Conservation (phyloP, 768 basidiomycete species). For the Panus rudis region DNA sequence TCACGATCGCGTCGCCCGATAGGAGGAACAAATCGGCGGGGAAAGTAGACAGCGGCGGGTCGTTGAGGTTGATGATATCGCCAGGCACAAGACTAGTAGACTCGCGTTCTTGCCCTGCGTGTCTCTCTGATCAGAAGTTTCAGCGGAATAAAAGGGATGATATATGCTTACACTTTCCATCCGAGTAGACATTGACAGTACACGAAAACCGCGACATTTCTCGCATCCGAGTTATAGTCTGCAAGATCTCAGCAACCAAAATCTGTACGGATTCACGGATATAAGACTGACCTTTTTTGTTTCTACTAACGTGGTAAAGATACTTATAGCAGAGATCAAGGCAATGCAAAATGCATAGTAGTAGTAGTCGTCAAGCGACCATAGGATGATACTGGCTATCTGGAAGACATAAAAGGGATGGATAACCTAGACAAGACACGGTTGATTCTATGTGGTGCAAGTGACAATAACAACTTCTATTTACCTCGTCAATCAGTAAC, state of each 20-base stretch:
- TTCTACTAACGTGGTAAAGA: conserved; percentile 81
- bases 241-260: conserved; percentile 5
- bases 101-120: conserved; percentile 59
- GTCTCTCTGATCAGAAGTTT: not conserved
- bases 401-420: conserved; percentile 99
- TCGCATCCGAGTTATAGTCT: conserved; percentile 91
- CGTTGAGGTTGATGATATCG: conserved; percentile 86
- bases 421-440: conserved; percentile 52
- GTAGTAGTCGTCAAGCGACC: conserved; percentile 93
- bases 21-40: conserved; percentile 91
- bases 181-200: conserved; percentile 58
- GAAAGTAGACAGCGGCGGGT: conserved; percentile 61
- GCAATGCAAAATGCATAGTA: conserved; percentile 98
- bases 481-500: conserved; percentile 85
- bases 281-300: conserved; percentile 69
- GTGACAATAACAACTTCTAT: conserved; percentile 7
- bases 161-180: conserved; percentile 58
- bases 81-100: conserved; percentile 85
- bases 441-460: not conserved
- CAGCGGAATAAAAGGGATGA: not conserved
- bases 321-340: conserved; percentile 80
- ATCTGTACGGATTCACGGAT: not conserved
- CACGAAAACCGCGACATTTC: conserved; percentile 94
- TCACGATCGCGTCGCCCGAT: conserved; percentile 95
- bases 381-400: conserved; percentile 88